Evolutionary conservation across 1,284 basidiomycete species (phyloP).

Genomic region (Singerocomus rubriflavus): DNA sequence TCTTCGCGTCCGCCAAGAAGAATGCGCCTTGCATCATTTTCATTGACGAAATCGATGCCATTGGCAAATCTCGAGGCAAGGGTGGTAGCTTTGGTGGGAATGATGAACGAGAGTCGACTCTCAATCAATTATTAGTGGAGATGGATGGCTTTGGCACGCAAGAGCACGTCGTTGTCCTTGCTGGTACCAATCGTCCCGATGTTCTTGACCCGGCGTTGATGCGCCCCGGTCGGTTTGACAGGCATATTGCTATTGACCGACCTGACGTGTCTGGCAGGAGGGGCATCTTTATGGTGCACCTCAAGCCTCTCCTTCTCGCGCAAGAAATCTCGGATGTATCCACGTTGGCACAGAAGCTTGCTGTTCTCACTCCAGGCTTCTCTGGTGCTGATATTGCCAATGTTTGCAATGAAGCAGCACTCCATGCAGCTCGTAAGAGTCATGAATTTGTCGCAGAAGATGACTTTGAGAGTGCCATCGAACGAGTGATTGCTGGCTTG

Average conservation of each 20-base stretch:
- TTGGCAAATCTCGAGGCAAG: constrained; percentile 93
- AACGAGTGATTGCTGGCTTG: constrained; percentile 95
- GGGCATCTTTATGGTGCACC: constrained; percentile 94
- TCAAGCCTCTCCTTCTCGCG: constrained; percentile 78
- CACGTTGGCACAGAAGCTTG: constrained; percentile 85
- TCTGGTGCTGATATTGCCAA: constrained; percentile 99
- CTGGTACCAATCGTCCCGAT: constrained; percentile 96
- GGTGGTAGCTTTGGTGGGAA: constrained; percentile 90
- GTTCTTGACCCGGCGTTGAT: constrained; percentile 94
- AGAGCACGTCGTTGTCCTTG: constrained; percentile 95
- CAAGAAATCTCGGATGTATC: constrained; percentile 56
- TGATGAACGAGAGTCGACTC: constrained; percentile 96
- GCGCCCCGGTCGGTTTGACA: constrained; percentile 97
- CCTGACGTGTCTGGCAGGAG: constrained; percentile 93
- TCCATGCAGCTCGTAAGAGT: constrained; percentile 87
- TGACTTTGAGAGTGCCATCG: constrained; percentile 97
- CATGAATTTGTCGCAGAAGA: constrained; percentile 79
- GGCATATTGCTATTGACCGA: constrained; percentile 94
- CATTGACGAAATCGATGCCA: constrained; percentile 97
- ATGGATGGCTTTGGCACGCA: constrained; percentile 99
- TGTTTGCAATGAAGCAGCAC: constrained; percentile 96
- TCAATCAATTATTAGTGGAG: constrained; percentile 98
- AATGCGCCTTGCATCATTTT: constrained; percentile 98
- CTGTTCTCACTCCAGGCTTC: constrained; percentile 95
- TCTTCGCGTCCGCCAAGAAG: constrained; percentile 97